Conservation (phyloP, 2,329 filamentous ascomycete species). For the Stagonosporopsis vannaccii region DNA sequence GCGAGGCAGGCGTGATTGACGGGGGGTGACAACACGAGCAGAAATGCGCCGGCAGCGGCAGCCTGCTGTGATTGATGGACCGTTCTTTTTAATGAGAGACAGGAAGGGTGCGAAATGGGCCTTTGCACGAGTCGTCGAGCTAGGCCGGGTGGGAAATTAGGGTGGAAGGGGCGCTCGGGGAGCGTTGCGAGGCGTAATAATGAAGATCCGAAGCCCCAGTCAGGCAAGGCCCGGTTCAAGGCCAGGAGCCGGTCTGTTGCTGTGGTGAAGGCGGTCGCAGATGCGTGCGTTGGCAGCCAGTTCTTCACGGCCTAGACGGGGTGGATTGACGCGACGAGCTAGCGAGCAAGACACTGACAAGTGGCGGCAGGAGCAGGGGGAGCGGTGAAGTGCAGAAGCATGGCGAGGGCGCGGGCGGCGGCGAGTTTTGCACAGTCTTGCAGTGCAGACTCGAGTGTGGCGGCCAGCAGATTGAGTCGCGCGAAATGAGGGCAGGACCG, state of each 20-base stretch:
- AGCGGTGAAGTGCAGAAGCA: conserved; percentile 32
- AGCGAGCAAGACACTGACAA: conserved; percentile 25
- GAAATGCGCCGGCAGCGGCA: conserved; percentile 27
- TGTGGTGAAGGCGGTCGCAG: conserved; percentile 49
- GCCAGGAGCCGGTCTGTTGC: conserved; percentile 48
- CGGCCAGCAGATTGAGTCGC: conserved; percentile 28
- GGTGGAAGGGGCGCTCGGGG: conserved; percentile 43
- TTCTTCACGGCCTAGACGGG: conserved; percentile 24
- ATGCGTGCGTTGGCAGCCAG: conserved; percentile 47
- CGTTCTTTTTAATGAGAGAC: conserved; percentile 35
- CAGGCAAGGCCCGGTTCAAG: conserved; percentile 36
- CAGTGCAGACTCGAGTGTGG: conserved; percentile 21
- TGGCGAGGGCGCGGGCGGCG: conserved; percentile 21
- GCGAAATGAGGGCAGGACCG: conserved; percentile 40
- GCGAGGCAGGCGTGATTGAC: conserved; percentile 33
- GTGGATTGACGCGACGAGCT: conserved; percentile 26
- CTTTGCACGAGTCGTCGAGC: conserved; percentile 49
- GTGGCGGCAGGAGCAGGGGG: conserved; percentile 20
- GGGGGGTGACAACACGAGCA: conserved; percentile 30
- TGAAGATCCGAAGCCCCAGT: conserved; percentile 42
- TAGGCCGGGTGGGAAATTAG: conserved; percentile 47
- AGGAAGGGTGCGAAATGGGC: conserved; percentile 39
- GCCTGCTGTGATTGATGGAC: conserved; percentile 40
- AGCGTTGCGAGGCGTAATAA: conserved; percentile 45
- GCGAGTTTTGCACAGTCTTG: conserved; percentile 18